phyloP scores from a whole-genome alignment of 257 asterid genomes.

The Leptodermis oblonga region DNA sequence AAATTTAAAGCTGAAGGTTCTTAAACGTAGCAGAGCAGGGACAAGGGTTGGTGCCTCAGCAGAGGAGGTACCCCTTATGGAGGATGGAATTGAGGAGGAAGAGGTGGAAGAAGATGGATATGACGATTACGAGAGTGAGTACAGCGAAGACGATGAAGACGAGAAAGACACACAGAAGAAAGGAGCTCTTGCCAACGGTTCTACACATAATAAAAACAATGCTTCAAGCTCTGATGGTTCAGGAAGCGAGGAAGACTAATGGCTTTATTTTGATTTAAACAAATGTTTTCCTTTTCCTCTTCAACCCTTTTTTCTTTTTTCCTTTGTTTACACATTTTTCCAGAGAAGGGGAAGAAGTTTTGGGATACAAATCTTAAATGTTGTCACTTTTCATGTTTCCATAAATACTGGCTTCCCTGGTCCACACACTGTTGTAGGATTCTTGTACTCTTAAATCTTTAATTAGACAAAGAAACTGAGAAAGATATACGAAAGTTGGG shows the following conservation, averaged over 20 bases:
- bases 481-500: background rate
- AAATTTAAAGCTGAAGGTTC: slow-evolving; percentile 57
- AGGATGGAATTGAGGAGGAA: slow-evolving; percentile 86
- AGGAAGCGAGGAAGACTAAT: slow-evolving; percentile 50
- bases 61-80: slow-evolving; percentile 52
- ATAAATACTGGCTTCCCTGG: background rate
- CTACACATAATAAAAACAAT: slow-evolving; percentile 31
- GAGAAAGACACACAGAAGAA: slow-evolving; percentile 40
- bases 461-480: background rate
- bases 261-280: background rate
- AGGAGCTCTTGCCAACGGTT: slow-evolving; percentile 51
- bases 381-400: background rate
- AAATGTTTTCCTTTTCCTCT: background rate
- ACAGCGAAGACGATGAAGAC: slow-evolving; percentile 90
- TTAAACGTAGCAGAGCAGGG: slow-evolving; percentile 63
- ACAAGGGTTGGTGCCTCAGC: slow-evolving; percentile 29
- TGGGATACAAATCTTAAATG: background rate
- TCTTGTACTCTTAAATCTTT: slow-evolving; percentile 2
- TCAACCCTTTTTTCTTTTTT: background rate
- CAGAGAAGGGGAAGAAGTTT: background rate
- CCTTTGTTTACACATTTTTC: slow-evolving; percentile 1
- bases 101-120: slow-evolving; percentile 82
- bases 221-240: slow-evolving; percentile 62
- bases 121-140: slow-evolving; percentile 92
- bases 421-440: background rate